A percentile compares a stretch with the other conserved stretches of the same genome.
phyloP scores from a whole-genome alignment of 805 yeast genomes.

The Maudiozyma bulderi region DNA sequence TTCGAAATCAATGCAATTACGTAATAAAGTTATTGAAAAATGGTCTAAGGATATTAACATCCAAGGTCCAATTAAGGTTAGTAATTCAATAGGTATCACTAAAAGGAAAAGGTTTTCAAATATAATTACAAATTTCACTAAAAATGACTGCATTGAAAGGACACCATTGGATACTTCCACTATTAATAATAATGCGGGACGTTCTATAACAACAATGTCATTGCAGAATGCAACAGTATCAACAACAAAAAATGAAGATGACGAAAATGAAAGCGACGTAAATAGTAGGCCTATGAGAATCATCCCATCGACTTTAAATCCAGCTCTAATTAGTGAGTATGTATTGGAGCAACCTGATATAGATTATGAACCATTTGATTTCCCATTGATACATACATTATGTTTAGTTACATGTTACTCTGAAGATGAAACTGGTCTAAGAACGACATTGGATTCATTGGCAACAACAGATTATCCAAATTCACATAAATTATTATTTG shows the following conservation, averaged over 20 bases:
- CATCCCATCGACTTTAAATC: conserved; percentile 35
- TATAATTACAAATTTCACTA: background rate
- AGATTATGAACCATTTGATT: conserved; percentile 76
- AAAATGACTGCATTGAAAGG: background rate
- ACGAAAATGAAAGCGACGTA: background rate
- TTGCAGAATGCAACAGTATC: background rate
- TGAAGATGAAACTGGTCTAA: conserved; percentile 76
- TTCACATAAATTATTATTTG: conserved; percentile 78
- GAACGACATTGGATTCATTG: conserved; percentile 83
- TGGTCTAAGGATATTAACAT: conserved; percentile 68
- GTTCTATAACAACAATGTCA: background rate
- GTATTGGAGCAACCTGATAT: conserved; percentile 90
- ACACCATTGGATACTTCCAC: background rate
- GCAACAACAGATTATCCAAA: conserved; percentile 93
- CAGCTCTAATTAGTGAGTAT: conserved; percentile 58
- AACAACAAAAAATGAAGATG: background rate
- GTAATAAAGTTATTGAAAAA: conserved; percentile 62
- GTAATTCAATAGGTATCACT: background rate
- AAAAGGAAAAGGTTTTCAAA: too few relatives aligned
- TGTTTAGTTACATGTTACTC: conserved; percentile 89
- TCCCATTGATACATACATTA: conserved; percentile 65
- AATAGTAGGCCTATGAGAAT: too few relatives aligned
- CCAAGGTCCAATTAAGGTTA: conserved; percentile 39
- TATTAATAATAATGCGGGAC: background rate
- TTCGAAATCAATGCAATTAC: conserved; percentile 48